Percentiles rank a stretch among this genome's conserved stretches.
These are phyloP conservation scores for Suillus subalutaceus DNA, from an alignment of 768 basidiomycete genomes.

Conservation along the genomic window DNA sequence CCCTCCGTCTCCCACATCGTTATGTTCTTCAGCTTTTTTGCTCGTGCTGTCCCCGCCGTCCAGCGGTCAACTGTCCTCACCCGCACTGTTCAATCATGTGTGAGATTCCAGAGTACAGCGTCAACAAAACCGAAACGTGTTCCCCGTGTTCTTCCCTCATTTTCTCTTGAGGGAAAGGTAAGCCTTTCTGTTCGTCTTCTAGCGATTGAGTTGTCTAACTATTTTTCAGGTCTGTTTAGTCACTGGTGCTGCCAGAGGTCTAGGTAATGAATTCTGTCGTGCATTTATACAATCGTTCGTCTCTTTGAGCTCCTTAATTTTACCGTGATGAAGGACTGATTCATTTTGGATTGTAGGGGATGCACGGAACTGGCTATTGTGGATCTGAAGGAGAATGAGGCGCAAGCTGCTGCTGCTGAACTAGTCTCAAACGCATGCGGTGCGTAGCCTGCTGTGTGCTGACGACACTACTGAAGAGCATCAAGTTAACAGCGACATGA, in stretches of 20 bases:
- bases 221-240: conserved; percentile 77
- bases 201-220: conserved; percentile 6
- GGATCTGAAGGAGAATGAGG: conserved; percentile 77
- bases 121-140: conserved; percentile 16
- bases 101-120: conserved; percentile 32
- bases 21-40: conserved; percentile 34
- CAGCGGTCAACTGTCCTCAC: conserved; percentile 19
- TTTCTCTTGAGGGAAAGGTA: conserved; percentile 83
- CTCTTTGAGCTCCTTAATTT: background rate
- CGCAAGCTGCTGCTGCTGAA: conserved; percentile 67
- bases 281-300: conserved; percentile 83
- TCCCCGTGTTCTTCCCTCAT: conserved; percentile 64
- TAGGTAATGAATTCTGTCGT: conserved; percentile 89
- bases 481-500: conserved; percentile 56
- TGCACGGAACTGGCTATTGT: conserved; percentile 80
- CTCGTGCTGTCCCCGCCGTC: conserved; percentile 23
- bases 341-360: conserved; percentile 50
- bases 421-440: conserved; percentile 58
- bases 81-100: conserved; percentile 13
- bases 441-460: conserved; percentile 34
- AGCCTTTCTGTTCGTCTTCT: conserved; percentile 11
- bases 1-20: conserved; percentile 15
- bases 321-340: conserved; percentile 11
- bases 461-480: conserved; percentile 31
- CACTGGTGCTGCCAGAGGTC: conserved; percentile 90